Conservation (phyloP, 1,284 basidiomycete species). For the Cryptococcus wingfieldii region DNA sequence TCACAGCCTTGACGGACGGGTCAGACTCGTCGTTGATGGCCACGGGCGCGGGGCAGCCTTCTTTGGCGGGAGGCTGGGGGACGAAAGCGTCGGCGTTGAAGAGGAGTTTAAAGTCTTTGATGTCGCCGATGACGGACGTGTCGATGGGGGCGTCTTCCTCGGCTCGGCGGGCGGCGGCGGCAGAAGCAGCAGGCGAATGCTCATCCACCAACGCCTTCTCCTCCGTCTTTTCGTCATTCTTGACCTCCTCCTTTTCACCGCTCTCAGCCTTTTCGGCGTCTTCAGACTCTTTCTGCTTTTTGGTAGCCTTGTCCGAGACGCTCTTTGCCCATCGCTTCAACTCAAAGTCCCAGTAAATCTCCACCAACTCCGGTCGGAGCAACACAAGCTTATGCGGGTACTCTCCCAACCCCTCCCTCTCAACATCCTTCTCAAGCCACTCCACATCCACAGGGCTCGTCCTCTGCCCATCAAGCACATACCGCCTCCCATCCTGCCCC, state of each 20-base stretch:
- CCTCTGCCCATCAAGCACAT: conserved; percentile 56
- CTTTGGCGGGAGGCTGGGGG: conserved; percentile 40
- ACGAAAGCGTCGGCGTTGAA: conserved; percentile 61
- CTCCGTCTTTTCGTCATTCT: conserved; percentile 13
- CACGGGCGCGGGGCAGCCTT: conserved; percentile 17
- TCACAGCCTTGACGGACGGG: conserved; percentile 54
- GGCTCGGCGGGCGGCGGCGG: conserved; percentile 26
- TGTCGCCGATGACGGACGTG: conserved; percentile 17
- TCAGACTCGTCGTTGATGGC: conserved; percentile 52
- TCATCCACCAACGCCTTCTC: conserved; percentile 50
- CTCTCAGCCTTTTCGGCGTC: conserved; percentile 2
- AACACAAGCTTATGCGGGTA: conserved; percentile 57
- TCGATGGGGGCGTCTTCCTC: conserved; percentile 29
- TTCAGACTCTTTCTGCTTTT: conserved; percentile 5
- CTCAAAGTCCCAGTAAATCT: conserved; percentile 54
- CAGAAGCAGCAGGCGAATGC: conserved; percentile 22
- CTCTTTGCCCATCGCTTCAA: conserved; percentile 55
- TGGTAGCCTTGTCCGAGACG: conserved; percentile 37
- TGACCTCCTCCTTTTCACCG: conserved; percentile 18
- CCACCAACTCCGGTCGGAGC: conserved; percentile 57
- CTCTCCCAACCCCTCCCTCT: conserved; percentile 18
- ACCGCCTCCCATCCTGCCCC: conserved; percentile 56
- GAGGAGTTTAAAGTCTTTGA: conserved; percentile 52
- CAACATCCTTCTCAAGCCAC: conserved; percentile 54
- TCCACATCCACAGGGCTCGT: conserved; percentile 56